Percentiles rank a stretch among this genome's conserved stretches.
Evolutionary conservation across 2,329 filamentous ascomycete genomes (phyloP).

Genomic region (Verticillium zaregamsianum): DNA sequence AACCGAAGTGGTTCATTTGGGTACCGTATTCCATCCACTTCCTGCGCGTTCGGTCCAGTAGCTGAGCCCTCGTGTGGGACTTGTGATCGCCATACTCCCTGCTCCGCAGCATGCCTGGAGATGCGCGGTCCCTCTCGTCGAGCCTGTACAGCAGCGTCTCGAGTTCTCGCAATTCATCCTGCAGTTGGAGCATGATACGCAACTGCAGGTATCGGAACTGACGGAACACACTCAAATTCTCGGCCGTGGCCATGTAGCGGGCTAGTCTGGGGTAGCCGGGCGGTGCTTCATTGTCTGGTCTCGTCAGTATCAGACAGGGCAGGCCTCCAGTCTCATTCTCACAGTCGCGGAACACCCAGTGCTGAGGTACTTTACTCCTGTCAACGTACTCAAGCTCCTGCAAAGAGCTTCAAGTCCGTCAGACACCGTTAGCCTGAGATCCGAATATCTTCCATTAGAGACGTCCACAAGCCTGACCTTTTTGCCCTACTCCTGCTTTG

Average conservation of each 20-base stretch:
- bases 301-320: not conserved
- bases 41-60: not conserved
- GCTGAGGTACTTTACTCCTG: not conserved
- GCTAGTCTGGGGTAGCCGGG: not conserved
- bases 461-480: not conserved
- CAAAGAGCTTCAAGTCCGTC: not conserved
- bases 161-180: not conserved
- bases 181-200: not conserved
- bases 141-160: not conserved
- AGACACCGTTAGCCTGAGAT: not conserved
- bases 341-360: not conserved
- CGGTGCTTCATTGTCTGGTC: not conserved
- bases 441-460: not conserved
- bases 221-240: not conserved
- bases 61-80: not conserved
- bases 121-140: not conserved
- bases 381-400: not conserved
- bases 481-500: not conserved
- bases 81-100: not conserved
- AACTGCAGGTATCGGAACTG: constrained; percentile 1
- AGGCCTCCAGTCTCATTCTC: not conserved
- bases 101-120: not conserved
- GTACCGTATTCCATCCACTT: constrained; percentile 1
- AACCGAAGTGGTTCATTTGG: not conserved
- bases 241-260: not conserved